Evolutionary conservation across 345 rosid genomes (phyloP).

Genomic region (Lepidium sativum): DNA sequence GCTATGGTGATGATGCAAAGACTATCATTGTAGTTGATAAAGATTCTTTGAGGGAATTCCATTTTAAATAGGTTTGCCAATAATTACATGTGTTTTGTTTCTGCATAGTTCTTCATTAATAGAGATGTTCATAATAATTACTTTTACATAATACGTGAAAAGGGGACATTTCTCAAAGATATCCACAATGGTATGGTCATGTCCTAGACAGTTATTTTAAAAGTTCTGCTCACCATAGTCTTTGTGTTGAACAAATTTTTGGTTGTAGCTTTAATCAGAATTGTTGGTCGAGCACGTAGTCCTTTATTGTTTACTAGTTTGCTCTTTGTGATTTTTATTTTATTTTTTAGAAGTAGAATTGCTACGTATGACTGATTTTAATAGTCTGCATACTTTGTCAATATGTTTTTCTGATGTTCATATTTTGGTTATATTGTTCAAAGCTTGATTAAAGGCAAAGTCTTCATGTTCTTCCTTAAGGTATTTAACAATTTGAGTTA

Average conservation of each 20-base stretch:
- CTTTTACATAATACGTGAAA: constrained; percentile 54
- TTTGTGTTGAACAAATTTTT: not conserved
- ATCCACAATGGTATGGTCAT: constrained; percentile 74
- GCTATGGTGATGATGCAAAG: too few species aligned
- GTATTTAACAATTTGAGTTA: too few species aligned
- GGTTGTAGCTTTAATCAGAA: not conserved
- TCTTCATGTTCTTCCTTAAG: too few species aligned
- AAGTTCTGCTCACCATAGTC: not conserved
- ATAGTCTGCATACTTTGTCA: too few species aligned
- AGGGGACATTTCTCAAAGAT: constrained; percentile 77
- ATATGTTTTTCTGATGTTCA: too few species aligned
- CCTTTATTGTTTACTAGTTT: not conserved
- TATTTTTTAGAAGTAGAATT: too few species aligned
- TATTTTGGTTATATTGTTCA: too few species aligned
- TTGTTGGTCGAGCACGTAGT: not conserved
- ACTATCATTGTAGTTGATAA: constrained; percentile 64
- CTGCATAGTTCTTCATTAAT: constrained; percentile 1
- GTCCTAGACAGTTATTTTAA: not conserved
- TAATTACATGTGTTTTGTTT: not conserved
- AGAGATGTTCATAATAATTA: not conserved
- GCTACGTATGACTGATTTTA: too few species aligned
- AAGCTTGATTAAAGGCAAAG: too few species aligned
- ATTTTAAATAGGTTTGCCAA: constrained; percentile 57
- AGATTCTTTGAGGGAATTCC: constrained; percentile 60
- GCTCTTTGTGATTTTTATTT: not conserved